Evolutionary conservation across 1,284 basidiomycete genomes (phyloP).

Genomic region (Cutaneotrichosporon cutaneum): DNA sequence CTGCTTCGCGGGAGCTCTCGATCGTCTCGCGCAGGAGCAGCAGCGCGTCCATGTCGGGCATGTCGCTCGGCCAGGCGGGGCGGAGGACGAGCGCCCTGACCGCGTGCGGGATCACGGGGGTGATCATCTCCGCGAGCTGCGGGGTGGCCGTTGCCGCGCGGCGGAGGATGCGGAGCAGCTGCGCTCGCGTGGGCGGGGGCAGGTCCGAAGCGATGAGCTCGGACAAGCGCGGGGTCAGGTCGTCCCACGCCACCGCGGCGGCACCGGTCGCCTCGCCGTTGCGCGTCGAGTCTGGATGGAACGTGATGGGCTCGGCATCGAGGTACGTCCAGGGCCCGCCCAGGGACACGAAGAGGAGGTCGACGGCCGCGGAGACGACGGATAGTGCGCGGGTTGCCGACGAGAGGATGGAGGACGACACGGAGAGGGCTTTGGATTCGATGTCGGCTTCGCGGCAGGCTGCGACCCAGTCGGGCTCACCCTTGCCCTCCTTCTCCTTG

Average conservation of each 20-base stretch:
- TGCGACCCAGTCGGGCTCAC: conserved; percentile 15
- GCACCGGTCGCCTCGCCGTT: conserved; percentile 25
- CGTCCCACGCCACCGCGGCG: conserved; percentile 38
- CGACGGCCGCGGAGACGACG: conserved; percentile 37
- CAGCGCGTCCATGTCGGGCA: conserved; percentile 56
- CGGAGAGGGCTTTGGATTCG: conserved; percentile 17
- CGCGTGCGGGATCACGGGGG: conserved; percentile 59
- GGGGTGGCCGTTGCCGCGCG: conserved; percentile 63
- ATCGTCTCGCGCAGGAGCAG: conserved; percentile 64
- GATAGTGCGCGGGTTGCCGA: conserved; percentile 24
- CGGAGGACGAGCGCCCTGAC: conserved; percentile 51
- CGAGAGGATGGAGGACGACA: conserved; percentile 14
- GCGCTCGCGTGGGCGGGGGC: conserved; percentile 40
- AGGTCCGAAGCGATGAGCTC: conserved; percentile 36
- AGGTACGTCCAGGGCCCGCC: conserved; percentile 32
- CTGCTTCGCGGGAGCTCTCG: conserved; percentile 65
- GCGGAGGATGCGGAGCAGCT: conserved; percentile 65
- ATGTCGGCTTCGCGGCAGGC: conserved; percentile 17
- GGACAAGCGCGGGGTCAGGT: conserved; percentile 35
- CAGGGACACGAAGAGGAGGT: conserved; percentile 37
- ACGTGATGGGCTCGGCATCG: conserved; percentile 13
- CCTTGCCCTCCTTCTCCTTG: neutral
- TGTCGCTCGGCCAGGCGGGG: conserved; percentile 44
- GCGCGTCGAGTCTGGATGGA: conserved; percentile 12
- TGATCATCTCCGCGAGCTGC: conserved; percentile 60